A percentile compares a stretch with the other conserved stretches of the same genome.
phyloP scores from a whole-genome alignment of 176 grass and related monocot genomes.

The Paspalum notatum region DNA sequence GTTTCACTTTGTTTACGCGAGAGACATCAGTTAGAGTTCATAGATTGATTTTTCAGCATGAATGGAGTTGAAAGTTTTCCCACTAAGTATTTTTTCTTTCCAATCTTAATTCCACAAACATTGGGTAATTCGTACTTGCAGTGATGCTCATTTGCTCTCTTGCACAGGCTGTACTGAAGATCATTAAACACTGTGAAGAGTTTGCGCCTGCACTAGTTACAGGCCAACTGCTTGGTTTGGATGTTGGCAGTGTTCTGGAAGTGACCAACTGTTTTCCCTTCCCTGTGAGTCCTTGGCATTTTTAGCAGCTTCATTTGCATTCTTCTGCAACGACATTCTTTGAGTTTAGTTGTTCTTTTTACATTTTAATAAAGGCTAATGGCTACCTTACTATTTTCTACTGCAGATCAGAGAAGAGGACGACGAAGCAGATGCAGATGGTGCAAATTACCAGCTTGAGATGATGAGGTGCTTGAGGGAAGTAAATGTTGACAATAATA shows the following conservation, averaged over 20 bases:
- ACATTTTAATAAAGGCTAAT: not conserved
- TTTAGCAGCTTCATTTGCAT: not conserved
- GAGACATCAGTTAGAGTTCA: constrained; percentile 9
- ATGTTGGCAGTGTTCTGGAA: constrained; percentile 97
- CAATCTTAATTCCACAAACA: not conserved
- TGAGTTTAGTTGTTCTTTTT: constrained; percentile 20
- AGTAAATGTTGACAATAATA: constrained; percentile 99
- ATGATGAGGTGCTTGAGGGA: constrained; percentile 99
- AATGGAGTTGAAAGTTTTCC: not conserved
- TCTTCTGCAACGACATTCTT: not conserved
- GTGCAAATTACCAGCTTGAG: constrained; percentile 98
- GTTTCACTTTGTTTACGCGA: not conserved
- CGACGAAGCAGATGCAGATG: constrained; percentile 95
- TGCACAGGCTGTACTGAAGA: constrained; percentile 77
- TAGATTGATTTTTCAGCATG: not conserved
- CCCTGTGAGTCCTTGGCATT: constrained; percentile 62
- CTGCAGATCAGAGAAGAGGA: constrained; percentile 90
- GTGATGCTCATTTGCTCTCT: constrained; percentile 15
- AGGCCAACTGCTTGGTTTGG: constrained; percentile 97
- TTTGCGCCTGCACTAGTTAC: constrained; percentile 95
- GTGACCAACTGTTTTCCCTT: constrained; percentile 99
- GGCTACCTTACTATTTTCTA: not conserved
- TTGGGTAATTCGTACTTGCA: constrained; percentile 14
- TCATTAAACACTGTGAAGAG: constrained; percentile 98
- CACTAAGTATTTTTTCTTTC: not conserved